A percentile compares a stretch with the other conserved stretches of the same genome.
Conservation (phyloP, 495 filamentous ascomycete species). For the Pyronema omphalodes region DNA sequence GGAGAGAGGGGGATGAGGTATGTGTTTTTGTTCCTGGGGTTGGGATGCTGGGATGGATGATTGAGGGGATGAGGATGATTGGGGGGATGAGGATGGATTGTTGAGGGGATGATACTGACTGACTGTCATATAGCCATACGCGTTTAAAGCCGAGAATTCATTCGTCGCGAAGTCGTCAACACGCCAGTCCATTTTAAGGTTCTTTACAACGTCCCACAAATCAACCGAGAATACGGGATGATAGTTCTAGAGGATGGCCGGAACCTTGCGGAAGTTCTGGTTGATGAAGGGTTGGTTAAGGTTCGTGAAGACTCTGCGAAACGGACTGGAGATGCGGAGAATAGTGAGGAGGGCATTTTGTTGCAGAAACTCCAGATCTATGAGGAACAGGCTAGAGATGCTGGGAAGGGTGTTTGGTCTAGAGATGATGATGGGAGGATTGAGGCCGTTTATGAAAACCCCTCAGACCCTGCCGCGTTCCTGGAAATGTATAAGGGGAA, state of each 20-base stretch:
- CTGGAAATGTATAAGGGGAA: conserved; percentile 61
- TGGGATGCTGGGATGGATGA: too few relatives aligned
- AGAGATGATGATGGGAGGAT: conserved; percentile 38
- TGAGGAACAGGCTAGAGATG: conserved; percentile 63
- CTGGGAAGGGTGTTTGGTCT: conserved; percentile 61
- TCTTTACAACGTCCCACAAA: conserved; percentile 63
- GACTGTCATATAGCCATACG: conserved; percentile 57
- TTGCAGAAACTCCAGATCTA: conserved; percentile 57
- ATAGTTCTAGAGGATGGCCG: conserved; percentile 55
- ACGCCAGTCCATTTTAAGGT: conserved; percentile 70
- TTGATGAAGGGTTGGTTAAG: conserved; percentile 77
- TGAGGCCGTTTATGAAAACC: conserved; percentile 53
- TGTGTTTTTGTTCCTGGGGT: not conserved
- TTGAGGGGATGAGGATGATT: too few relatives aligned
- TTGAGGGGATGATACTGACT: too few relatives aligned
- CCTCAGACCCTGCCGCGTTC: conserved; percentile 51
- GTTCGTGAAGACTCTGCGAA: conserved; percentile 78
- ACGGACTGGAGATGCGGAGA: conserved; percentile 66
- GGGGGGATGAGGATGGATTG: too few relatives aligned
- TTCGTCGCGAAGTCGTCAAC: conserved; percentile 66
- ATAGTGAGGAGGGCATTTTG: conserved; percentile 31
- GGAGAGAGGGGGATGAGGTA: conserved; percentile 78
- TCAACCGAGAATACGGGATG: conserved; percentile 61
- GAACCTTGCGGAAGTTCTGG: conserved; percentile 55
- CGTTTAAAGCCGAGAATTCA: conserved; percentile 87